Conservation (phyloP, 2,329 filamentous ascomycete species). For the Ceratocystiopsis sp. region DNA sequence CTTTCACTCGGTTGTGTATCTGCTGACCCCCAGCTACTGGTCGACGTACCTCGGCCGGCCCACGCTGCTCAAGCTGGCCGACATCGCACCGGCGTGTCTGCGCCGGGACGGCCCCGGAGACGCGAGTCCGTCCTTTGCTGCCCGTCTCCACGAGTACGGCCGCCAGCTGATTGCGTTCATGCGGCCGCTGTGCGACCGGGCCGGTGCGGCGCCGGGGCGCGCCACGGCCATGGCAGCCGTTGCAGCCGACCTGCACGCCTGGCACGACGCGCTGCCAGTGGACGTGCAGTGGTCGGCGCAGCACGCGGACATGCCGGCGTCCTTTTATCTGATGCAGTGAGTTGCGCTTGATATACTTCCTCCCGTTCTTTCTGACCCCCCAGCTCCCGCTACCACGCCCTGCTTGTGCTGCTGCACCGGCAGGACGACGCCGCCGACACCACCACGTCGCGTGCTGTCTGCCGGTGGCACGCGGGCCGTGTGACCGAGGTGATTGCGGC, state of each 20-base stretch:
- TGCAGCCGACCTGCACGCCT: slow-evolving; percentile 4
- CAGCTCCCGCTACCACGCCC: slow-evolving; percentile 2
- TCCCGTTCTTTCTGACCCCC: too few species aligned
- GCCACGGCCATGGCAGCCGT: slow-evolving; percentile 1
- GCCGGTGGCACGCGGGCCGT: background rate
- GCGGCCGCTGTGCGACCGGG: slow-evolving; percentile 1
- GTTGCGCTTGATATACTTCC: too few species aligned
- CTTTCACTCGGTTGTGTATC: background rate
- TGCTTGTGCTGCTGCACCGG: slow-evolving; percentile 1
- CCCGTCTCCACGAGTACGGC: slow-evolving; percentile 4
- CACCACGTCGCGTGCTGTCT: too few species aligned
- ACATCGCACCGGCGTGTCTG: slow-evolving; percentile 5
- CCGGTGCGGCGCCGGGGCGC: background rate
- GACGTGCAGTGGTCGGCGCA: slow-evolving; percentile 13
- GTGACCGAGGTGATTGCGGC: background rate
- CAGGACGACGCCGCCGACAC: background rate
- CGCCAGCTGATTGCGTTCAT: slow-evolving; percentile 6
- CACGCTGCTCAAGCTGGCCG: slow-evolving; percentile 5
- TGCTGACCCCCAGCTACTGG: slow-evolving; percentile 1
- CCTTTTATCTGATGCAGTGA: background rate
- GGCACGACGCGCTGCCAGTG: slow-evolving; percentile 3
- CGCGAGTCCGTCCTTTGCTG: background rate
- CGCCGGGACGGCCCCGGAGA: slow-evolving; percentile 1
- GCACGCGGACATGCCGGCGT: slow-evolving; percentile 12
- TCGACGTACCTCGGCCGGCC: slow-evolving; percentile 8